These are phyloP conservation scores for Paspalum vaginatum DNA, from an alignment of 176 grass and related monocot species.

Conservation along the genomic window DNA sequence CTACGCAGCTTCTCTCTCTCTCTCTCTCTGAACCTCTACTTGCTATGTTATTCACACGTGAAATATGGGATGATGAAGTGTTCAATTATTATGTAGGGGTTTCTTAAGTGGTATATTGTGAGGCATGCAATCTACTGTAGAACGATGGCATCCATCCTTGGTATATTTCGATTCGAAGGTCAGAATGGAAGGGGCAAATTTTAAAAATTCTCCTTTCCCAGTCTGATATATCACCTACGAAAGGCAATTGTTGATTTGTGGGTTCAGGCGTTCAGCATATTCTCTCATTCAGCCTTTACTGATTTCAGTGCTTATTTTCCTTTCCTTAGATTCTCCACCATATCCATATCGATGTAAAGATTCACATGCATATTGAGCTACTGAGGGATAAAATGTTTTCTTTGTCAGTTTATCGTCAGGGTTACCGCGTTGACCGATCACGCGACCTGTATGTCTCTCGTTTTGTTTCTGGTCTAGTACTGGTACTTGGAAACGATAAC, in stretches of 20 bases:
- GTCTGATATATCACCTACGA: neutral
- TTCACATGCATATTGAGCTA: neutral
- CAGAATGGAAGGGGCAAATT: neutral
- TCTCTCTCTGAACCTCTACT: neutral
- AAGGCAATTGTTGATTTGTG: neutral
- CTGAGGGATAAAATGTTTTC: neutral
- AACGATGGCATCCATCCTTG: conserved; percentile 1
- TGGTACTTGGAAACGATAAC: too few relatives aligned
- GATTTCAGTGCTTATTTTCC: neutral
- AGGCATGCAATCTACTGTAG: conserved; percentile 20
- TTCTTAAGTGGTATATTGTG: conserved; percentile 82
- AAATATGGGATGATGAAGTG: conserved; percentile 5
- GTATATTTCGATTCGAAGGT: neutral
- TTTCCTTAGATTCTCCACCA: neutral
- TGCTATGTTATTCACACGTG: neutral
- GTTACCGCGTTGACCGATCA: too few relatives aligned
- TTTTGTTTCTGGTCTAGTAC: too few relatives aligned
- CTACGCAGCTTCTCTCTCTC: neutral
- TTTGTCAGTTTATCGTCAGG: too few relatives aligned
- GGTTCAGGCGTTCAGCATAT: neutral
- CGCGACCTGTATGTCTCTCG: too few relatives aligned
- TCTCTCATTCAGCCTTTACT: neutral
- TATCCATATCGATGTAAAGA: neutral
- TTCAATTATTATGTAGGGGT: conserved; percentile 53
- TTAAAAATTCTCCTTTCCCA: neutral